Evolutionary conservation across 495 filamentous ascomycete genomes (phyloP).

Genomic region (Annulohypoxylon maeteangense): DNA sequence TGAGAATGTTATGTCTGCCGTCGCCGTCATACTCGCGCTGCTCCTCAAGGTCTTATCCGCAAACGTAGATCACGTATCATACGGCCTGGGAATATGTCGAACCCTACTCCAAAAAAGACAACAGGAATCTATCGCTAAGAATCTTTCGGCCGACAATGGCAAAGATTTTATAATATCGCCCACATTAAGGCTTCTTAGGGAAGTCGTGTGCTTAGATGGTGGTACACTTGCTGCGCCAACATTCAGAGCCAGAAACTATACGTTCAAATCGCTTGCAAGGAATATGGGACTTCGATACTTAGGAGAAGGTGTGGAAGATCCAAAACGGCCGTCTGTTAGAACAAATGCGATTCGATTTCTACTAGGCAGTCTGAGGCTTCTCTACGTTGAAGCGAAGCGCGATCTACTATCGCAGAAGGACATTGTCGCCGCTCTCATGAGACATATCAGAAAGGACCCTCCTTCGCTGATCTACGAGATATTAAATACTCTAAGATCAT

Average conservation of each 20-base stretch:
- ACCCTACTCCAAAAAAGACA: conserved; percentile 78
- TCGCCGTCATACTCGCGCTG: conserved; percentile 79
- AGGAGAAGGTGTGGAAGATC: conserved; percentile 64
- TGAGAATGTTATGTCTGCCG: conserved; percentile 76
- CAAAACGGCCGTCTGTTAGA: conserved; percentile 74
- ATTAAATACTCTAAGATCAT: conserved; percentile 68
- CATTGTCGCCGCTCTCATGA: conserved; percentile 72
- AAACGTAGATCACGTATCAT: conserved; percentile 73
- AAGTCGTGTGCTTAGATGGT: conserved; percentile 82
- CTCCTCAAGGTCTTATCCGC: conserved; percentile 78
- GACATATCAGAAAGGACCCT: conserved; percentile 76
- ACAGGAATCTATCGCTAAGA: conserved; percentile 75
- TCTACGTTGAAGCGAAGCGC: conserved; percentile 73
- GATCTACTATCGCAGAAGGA: conserved; percentile 80
- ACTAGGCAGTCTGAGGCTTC: conserved; percentile 75
- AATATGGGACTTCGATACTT: conserved; percentile 65
- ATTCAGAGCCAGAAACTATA: conserved; percentile 74
- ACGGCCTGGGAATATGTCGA: conserved; percentile 77
- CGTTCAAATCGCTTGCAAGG: conserved; percentile 75
- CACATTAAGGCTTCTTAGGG: conserved; percentile 79
- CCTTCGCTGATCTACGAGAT: conserved; percentile 75
- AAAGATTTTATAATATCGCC: conserved; percentile 90
- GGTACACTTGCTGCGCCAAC: conserved; percentile 76
- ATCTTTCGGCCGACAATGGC: conserved; percentile 73
- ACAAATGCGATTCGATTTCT: conserved; percentile 80